These are phyloP conservation scores for Candida michaelii DNA, from an alignment of 805 yeast genomes.

Conservation along the genomic window DNA sequence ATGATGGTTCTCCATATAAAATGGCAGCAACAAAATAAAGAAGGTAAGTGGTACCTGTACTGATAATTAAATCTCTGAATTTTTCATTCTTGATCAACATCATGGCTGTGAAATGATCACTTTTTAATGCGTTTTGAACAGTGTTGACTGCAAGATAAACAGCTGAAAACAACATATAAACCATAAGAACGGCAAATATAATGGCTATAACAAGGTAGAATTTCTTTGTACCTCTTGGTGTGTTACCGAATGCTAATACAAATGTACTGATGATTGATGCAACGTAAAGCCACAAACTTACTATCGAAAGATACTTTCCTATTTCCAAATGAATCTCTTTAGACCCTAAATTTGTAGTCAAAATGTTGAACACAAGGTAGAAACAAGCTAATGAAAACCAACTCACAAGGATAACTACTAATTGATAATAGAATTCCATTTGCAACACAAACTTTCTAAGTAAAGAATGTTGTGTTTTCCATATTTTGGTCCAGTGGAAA, in stretches of 20 bases:
- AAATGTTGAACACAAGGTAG: slow-evolving; percentile 83
- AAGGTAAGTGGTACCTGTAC: slow-evolving; percentile 79
- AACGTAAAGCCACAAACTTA: slow-evolving; percentile 82
- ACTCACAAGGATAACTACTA: slow-evolving; percentile 71
- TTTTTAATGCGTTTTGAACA: slow-evolving; percentile 53
- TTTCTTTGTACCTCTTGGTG: slow-evolving; percentile 84
- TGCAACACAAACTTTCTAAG: slow-evolving; percentile 80
- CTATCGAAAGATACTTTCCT: slow-evolving; percentile 74
- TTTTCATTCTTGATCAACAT: slow-evolving; percentile 63
- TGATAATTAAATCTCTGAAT: slow-evolving; percentile 85
- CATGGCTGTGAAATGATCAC: slow-evolving; percentile 39
- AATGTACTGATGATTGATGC: slow-evolving; percentile 81
- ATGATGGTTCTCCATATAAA: slow-evolving; percentile 86
- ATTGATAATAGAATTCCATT: slow-evolving; percentile 83
- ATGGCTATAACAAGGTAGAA: slow-evolving; percentile 74
- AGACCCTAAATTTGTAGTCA: slow-evolving; percentile 75
- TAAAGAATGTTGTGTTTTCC: slow-evolving; percentile 84
- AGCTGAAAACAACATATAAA: slow-evolving; percentile 85
- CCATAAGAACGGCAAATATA: slow-evolving; percentile 86
- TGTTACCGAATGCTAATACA: slow-evolving; percentile 88
- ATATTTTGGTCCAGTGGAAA: slow-evolving; percentile 79
- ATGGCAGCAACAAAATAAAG: slow-evolving; percentile 78
- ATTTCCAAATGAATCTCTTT: slow-evolving; percentile 60
- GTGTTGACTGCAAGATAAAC: slow-evolving; percentile 76
- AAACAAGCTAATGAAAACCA: slow-evolving; percentile 94